phyloP scores from a whole-genome alignment of 495 filamentous ascomycete genomes.

The Hypoxylon fragiforme region DNA sequence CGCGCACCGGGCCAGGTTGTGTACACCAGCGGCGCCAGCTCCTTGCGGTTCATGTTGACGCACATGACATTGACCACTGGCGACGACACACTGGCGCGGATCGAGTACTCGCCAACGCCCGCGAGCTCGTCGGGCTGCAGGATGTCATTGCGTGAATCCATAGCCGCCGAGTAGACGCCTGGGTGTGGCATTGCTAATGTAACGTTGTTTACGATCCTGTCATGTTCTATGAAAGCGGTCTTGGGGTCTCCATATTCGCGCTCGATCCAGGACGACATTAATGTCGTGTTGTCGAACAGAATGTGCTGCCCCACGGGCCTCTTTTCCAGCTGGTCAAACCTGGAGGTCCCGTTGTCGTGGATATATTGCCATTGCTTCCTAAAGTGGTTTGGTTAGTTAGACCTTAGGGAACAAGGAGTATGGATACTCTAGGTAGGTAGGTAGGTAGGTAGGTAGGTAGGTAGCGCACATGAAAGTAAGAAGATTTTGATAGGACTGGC shows the following conservation, averaged over 20 bases:
- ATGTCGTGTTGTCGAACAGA: constrained; percentile 67
- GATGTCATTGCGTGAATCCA: constrained; percentile 62
- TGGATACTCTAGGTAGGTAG: too few species aligned
- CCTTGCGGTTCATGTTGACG: constrained; percentile 58
- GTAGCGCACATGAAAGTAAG: constrained; percentile 37
- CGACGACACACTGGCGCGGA: constrained; percentile 66
- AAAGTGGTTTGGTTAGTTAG: constrained; percentile 54
- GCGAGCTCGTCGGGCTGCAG: constrained; percentile 65
- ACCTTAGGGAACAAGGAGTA: not conserved
- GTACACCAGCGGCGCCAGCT: constrained; percentile 66
- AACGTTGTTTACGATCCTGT: constrained; percentile 68
- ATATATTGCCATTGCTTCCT: constrained; percentile 52
- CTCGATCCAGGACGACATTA: constrained; percentile 64
- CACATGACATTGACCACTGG: constrained; percentile 73
- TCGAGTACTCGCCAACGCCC: constrained; percentile 65
- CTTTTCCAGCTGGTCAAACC: constrained; percentile 38
- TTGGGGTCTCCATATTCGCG: constrained; percentile 50
- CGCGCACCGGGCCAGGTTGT: constrained; percentile 55
- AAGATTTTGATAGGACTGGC: constrained; percentile 50
- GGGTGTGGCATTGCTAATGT: constrained; percentile 75
- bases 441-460: too few species aligned
- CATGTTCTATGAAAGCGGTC: constrained; percentile 46
- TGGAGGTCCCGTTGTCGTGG: constrained; percentile 40
- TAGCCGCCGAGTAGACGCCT: constrained; percentile 63
- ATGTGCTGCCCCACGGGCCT: constrained; percentile 60